Evolutionary conservation across 179 eudicot genomes (phyloP).

Genomic region (Sideroxylon spinosum): DNA sequence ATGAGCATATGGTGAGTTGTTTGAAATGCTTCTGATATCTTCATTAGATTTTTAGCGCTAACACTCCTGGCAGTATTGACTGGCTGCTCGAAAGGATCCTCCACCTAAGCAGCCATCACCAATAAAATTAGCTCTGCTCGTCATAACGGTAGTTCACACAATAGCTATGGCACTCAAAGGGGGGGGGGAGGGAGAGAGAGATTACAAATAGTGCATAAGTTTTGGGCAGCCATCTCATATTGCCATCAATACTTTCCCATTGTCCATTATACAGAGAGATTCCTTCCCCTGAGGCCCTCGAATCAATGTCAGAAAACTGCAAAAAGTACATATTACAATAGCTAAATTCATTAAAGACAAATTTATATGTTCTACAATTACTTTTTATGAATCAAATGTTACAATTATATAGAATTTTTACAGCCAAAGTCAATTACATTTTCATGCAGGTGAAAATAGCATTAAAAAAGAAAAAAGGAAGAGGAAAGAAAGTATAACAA

Average conservation of each 20-base stretch:
- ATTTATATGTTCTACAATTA: not conserved
- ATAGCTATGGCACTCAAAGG: too few species aligned
- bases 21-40: constrained; percentile 52
- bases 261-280: constrained; percentile 59
- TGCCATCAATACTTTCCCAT: constrained; percentile 59
- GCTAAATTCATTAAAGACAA: not conserved
- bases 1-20: constrained; percentile 38
- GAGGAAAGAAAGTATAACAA: not conserved
- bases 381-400: not conserved
- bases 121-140: constrained; percentile 8
- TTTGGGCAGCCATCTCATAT: constrained; percentile 80
- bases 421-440: not conserved
- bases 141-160: too few species aligned
- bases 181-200: constrained; percentile 30
- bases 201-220: constrained; percentile 71
- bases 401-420: not conserved
- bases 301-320: constrained; percentile 63
- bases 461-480: not conserved
- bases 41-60: constrained; percentile 36
- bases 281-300: constrained; percentile 59
- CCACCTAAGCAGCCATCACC: constrained; percentile 43
- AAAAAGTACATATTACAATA: constrained; percentile 11
- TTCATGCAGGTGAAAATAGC: too few species aligned
- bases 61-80: constrained; percentile 77
- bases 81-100: constrained; percentile 97